Conservation (phyloP, 768 basidiomycete genomes). For the Tylopilus felleus region DNA sequence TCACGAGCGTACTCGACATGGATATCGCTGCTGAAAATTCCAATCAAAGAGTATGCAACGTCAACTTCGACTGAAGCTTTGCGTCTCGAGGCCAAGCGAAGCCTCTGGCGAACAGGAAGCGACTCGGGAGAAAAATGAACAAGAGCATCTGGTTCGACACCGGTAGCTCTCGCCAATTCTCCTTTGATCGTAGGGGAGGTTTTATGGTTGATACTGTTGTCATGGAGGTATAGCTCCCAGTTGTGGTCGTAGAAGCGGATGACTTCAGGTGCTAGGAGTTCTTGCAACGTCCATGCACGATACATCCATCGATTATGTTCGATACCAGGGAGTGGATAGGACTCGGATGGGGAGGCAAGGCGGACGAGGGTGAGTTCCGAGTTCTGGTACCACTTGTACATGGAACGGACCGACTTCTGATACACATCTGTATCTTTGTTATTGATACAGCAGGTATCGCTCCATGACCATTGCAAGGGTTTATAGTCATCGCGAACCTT, state of each 20-base stretch:
- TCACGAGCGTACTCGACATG: slow-evolving; percentile 1
- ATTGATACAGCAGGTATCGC: neutral
- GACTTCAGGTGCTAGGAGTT: neutral
- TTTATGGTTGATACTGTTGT: slow-evolving; percentile 5
- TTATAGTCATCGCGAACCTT: slow-evolving; percentile 1
- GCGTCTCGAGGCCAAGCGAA: slow-evolving; percentile 14
- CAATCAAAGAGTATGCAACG: slow-evolving; percentile 15
- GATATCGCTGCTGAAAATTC: slow-evolving; percentile 16
- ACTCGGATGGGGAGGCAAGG: neutral
- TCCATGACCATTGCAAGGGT: neutral
- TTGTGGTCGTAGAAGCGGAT: slow-evolving; percentile 10
- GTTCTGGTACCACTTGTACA: slow-evolving; percentile 17
- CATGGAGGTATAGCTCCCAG: slow-evolving; percentile 4
- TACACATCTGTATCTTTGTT: neutral
- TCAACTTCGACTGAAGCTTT: slow-evolving; percentile 5
- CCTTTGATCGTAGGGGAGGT: neutral
- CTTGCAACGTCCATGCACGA: slow-evolving; percentile 10
- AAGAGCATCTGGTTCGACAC: neutral
- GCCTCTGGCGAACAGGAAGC: slow-evolving; percentile 6
- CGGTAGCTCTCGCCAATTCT: neutral
- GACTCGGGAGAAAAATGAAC: neutral
- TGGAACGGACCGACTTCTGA: slow-evolving; percentile 2
- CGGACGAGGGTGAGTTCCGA: slow-evolving; percentile 12
- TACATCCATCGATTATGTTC: slow-evolving; percentile 14
- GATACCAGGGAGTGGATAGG: neutral